Conservation (phyloP, 1,139 yeast species). For the Kazachstania sp. region DNA sequence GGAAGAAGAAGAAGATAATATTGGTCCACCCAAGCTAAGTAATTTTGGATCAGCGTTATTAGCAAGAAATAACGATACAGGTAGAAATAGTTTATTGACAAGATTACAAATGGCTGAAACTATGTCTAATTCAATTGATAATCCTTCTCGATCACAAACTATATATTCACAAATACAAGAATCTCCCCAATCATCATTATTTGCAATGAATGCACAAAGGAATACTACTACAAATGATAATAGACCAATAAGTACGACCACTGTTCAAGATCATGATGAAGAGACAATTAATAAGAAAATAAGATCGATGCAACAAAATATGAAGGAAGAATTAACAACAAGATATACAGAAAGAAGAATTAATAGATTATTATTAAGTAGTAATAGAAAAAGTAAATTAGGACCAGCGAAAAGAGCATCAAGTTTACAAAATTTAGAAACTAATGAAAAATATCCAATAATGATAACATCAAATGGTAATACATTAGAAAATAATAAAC, state of each 20-base stretch:
- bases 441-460: not conserved
- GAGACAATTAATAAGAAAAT: conserved; percentile 9
- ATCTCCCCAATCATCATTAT: conserved; percentile 6
- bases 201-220: conserved; percentile 3
- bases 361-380: conserved; percentile 24
- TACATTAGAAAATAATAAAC: not conserved
- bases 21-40: conserved; percentile 27
- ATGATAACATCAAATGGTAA: not conserved
- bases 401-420: conserved; percentile 35
- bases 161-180: not conserved
- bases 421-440: conserved; percentile 1
- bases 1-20: conserved; percentile 19
- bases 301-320: conserved; percentile 19
- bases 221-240: not conserved
- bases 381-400: conserved; percentile 24
- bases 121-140: not conserved
- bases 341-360: conserved; percentile 30
- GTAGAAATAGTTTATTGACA: not conserved
- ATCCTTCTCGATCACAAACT: not conserved
- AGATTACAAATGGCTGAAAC: not conserved
- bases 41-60: conserved; percentile 28
- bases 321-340: conserved; percentile 24
- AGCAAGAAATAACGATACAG: conserved; percentile 4
- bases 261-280: conserved; percentile 12
- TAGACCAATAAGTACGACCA: conserved; percentile 11